Base-by-base conservation (phyloP, 139 green algal species). In the Protoeuglena noctilucae region DNA sequence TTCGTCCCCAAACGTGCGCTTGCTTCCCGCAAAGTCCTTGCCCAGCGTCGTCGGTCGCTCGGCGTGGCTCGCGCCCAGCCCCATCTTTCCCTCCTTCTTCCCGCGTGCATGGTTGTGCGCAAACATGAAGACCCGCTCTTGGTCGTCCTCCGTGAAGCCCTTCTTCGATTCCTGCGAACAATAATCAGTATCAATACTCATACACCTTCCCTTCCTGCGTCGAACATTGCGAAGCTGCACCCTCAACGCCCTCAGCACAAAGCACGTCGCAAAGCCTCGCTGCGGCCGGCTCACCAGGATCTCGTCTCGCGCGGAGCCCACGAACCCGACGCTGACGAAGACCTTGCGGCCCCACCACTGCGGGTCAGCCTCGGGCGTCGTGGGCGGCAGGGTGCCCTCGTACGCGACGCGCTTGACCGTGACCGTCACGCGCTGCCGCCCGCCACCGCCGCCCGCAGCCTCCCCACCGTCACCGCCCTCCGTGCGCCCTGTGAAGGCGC, bases 261-360 rank as follows among this genome's bases (percentile, higher is more conserved):
- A 16, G 5, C 12, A 51, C 45, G 25, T 17, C 14, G 17, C 12
- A 18, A 51, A 12, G 18, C 45, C 45, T 18, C 12, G 6, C 48
- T 54, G 21, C 22, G 30, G 22, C 34, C 9, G 9, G 34, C 12
- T 7, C 7, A 19, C 34, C 34, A 19, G 9, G 34, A 43, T 43
- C 34, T 43, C 34, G 34, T 43, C 34, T 12, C 12, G 7, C 34
- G 34, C 34, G 34, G 34, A 43, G 34, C 34, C 34, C 34, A 43
- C 12, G 34, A 43, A 31, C 22, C 69, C 80, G 0, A 63, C 74
- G 21, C 65, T 81, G 6, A 39, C 52, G 51, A 88, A 92, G 39
- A 65, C 65, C 27, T 60, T 72, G 26, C 66, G 71, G 17, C 82
- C 82, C 82, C 82, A 92, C 82, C 82, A 92, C 21, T 43, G 7